phyloP scores from a whole-genome alignment of 495 filamentous ascomycete species.

The Neurospora hispaniola region DNA sequence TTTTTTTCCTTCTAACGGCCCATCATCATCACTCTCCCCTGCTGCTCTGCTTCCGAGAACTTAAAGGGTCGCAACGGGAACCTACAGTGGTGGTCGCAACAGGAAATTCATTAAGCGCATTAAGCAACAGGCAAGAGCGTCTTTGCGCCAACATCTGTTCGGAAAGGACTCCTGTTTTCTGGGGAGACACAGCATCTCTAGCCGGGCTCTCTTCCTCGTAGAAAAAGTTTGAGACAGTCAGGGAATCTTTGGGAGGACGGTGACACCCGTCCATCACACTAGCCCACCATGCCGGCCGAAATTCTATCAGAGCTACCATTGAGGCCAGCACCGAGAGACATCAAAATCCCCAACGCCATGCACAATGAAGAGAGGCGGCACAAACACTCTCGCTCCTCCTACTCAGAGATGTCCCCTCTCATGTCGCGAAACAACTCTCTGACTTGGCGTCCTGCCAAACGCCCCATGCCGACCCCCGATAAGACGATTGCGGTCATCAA shows the following conservation, averaged over 20 bases:
- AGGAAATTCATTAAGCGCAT: not conserved
- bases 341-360: slow-evolving; percentile 21
- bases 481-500: slow-evolving; percentile 91
- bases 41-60: not conserved
- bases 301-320: slow-evolving; percentile 32
- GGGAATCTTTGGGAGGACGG: not conserved
- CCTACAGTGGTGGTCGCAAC: not conserved
- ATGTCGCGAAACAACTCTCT: slow-evolving; percentile 38
- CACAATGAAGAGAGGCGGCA: slow-evolving; percentile 28
- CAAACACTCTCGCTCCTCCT: slow-evolving; percentile 43
- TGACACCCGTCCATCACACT: not conserved
- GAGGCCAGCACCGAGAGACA: slow-evolving; percentile 29
- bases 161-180: not conserved
- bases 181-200: not conserved
- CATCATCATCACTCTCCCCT: not conserved
- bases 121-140: not conserved
- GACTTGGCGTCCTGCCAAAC: slow-evolving; percentile 40
- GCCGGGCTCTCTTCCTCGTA: not conserved
- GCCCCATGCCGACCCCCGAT: slow-evolving; percentile 41
- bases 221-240: not conserved
- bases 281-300: slow-evolving; percentile 24
- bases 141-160: not conserved
- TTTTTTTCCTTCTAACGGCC: not conserved
- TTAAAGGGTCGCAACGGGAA: not conserved
- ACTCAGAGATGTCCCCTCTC: slow-evolving; percentile 40